These are phyloP conservation scores for Periconia sp. DNA, from an alignment of 2,329 filamentous ascomycete species.

Conservation along the genomic window DNA sequence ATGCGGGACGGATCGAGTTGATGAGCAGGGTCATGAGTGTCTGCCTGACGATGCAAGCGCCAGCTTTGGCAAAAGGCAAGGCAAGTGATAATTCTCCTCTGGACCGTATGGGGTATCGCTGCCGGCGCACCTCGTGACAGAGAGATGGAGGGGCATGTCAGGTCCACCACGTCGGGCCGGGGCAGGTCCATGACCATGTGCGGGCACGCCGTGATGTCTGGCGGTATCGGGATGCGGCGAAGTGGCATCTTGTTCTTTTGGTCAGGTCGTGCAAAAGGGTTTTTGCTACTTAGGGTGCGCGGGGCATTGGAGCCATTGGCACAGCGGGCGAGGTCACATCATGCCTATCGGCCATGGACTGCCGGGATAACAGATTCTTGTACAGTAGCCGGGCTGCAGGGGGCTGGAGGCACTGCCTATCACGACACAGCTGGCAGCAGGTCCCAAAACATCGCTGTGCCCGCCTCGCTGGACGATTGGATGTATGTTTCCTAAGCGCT, in stretches of 20 bases:
- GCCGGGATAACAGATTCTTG: slow-evolving; percentile 13
- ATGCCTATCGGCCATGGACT: background rate
- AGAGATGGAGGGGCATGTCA: background rate
- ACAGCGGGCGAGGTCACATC: background rate
- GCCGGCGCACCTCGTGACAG: slow-evolving; percentile 12
- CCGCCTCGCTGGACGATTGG: slow-evolving; percentile 24
- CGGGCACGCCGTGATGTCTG: background rate
- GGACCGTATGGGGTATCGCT: background rate
- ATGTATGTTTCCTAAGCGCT: slow-evolving; percentile 34
- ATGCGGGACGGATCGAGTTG: slow-evolving; percentile 37
- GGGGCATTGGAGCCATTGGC: slow-evolving; percentile 11
- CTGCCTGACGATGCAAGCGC: slow-evolving; percentile 37
- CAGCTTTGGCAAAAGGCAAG: slow-evolving; percentile 15
- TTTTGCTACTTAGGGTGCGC: background rate
- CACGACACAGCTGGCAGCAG: slow-evolving; percentile 13
- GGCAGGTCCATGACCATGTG: slow-evolving; percentile 4
- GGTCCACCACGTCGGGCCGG: slow-evolving; percentile 7
- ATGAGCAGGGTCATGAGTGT: slow-evolving; percentile 9
- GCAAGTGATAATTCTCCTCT: background rate
- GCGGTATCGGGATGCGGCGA: background rate
- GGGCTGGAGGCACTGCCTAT: slow-evolving; percentile 19
- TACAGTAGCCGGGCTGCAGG: slow-evolving; percentile 30
- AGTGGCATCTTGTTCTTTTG: slow-evolving; percentile 6
- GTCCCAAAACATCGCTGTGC: slow-evolving; percentile 22
- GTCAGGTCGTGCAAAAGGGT: slow-evolving; percentile 25